Conservation (phyloP, 768 basidiomycete species). For the Flagelloscypha sp. region DNA sequence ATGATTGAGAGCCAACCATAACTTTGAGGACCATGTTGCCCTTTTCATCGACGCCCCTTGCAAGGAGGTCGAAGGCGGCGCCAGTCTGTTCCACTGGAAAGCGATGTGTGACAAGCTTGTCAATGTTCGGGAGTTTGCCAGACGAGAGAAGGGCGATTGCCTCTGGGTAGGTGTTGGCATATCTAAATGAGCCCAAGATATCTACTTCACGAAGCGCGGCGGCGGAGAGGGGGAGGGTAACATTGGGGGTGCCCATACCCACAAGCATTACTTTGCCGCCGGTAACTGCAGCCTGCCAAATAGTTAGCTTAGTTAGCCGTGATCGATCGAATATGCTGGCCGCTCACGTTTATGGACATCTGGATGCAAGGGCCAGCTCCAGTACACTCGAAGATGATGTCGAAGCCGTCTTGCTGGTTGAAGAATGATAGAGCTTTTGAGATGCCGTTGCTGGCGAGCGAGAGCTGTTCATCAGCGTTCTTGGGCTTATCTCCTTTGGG, state of each 20-base stretch:
- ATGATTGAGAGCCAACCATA: slow-evolving; percentile 56
- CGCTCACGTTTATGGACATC: slow-evolving; percentile 79
- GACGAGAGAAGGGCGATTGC: slow-evolving; percentile 70
- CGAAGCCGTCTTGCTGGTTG: slow-evolving; percentile 68
- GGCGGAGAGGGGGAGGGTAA: slow-evolving; percentile 72
- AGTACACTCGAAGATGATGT: slow-evolving; percentile 91
- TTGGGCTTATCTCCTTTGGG: slow-evolving; percentile 39
- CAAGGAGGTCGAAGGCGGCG: slow-evolving; percentile 76
- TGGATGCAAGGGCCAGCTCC: slow-evolving; percentile 90
- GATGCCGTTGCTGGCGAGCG: slow-evolving; percentile 51
- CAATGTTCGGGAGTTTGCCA: slow-evolving; percentile 54
- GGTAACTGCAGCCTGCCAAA: slow-evolving; percentile 59
- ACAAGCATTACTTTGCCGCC: slow-evolving; percentile 91
- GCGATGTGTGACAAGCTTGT: slow-evolving; percentile 75
- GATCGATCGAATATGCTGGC: slow-evolving; percentile 6
- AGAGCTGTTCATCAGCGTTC: slow-evolving; percentile 48
- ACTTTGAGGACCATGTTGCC: slow-evolving; percentile 87
- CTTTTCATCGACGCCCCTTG: slow-evolving; percentile 66
- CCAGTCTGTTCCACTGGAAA: slow-evolving; percentile 56
- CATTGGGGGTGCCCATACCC: slow-evolving; percentile 88
- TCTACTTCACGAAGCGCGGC: slow-evolving; percentile 88
- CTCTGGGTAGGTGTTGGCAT: slow-evolving; percentile 84
- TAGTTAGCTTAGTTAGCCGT: slow-evolving; percentile 1
- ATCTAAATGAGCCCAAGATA: slow-evolving; percentile 86
- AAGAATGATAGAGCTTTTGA: slow-evolving; percentile 46